Percentiles rank a stretch among this genome's conserved stretches.
phyloP scores from a whole-genome alignment of 2,329 filamentous ascomycete genomes.

The Penicillium griseofulvum region DNA sequence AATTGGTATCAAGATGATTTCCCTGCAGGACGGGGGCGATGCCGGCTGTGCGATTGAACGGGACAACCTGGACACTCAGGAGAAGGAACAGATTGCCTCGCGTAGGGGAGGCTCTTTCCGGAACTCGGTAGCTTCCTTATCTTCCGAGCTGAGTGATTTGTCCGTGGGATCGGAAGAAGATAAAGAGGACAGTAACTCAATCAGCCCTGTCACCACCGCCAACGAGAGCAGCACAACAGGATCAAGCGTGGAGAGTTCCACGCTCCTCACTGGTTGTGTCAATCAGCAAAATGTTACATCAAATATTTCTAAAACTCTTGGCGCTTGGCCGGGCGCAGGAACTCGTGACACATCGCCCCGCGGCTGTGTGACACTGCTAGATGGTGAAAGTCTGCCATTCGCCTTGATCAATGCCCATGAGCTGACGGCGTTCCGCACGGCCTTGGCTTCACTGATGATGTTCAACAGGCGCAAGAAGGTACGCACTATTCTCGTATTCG shows the following conservation, averaged over 20 bases:
- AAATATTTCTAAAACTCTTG: constrained; percentile 30
- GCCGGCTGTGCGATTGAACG: constrained; percentile 37
- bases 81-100: constrained; percentile 14
- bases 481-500: constrained; percentile 78
- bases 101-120: constrained; percentile 21
- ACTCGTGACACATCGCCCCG: constrained; percentile 49
- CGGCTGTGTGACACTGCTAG: constrained; percentile 60
- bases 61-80: constrained; percentile 15
- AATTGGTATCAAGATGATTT: constrained; percentile 65
- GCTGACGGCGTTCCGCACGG: constrained; percentile 67
- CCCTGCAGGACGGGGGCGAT: constrained; percentile 43
- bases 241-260: constrained; percentile 28
- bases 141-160: constrained; percentile 36
- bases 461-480: constrained; percentile 66
- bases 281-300: constrained; percentile 29
- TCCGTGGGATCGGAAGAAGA: constrained; percentile 34
- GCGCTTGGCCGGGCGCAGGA: constrained; percentile 36
- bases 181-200: constrained; percentile 2
- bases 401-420: constrained; percentile 67
- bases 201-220: constrained; percentile 2
- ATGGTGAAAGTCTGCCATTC: constrained; percentile 56
- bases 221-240: constrained; percentile 5
- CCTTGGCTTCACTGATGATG: constrained; percentile 59
- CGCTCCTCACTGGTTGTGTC: constrained; percentile 30
- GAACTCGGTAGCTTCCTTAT: constrained; percentile 36